Evolutionary conservation across 495 filamentous ascomycete species (phyloP), one percentile per base, ranked within the genome.

Genomic region (Penicillium waksmanii): DNA sequence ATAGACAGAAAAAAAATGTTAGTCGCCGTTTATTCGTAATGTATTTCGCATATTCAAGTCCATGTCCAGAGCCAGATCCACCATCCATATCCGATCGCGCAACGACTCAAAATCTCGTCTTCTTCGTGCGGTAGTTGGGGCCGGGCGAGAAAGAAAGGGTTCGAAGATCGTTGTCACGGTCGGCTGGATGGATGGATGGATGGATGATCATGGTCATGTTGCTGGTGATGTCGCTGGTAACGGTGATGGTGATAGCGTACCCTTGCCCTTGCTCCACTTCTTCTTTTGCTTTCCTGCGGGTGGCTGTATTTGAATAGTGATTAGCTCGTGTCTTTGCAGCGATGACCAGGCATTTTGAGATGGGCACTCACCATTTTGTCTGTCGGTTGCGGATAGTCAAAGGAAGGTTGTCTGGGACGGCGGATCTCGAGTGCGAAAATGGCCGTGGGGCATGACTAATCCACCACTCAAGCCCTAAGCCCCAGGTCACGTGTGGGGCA

Each of bases 201-300:
- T 31, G 55, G 57, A 43, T 38, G 15, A 5, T 52, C 46, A 12
- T 47, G 34, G 35, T 18, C 46, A 62, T 55, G 48, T 31, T 31
- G 27, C 6, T 31, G 36, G 35, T 38, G 10, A 11, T 38, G 35
- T 3, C 4, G 35, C 18, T 62, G 61, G 57, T 62, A 55, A 63
- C 65, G 54, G 49, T 58, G 56, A 53, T 46, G 60, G 57, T 55
- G 50, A 66, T 74, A 69, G 77, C 83, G 69, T 87, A 93, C 90
- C 90, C 87, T 97, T 97, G 81, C 92, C 96, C 91, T 97, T 98
- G 69, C 93, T 97, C 94, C 94, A 97, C 94, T 97, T 96, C 92
- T 98, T 98, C 91, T 97, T 96, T 78, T 94, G 91, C 85, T 96
- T 96, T 78, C 87, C 83, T 80, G 89, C 86, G 80, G 90, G 89